These are phyloP conservation scores for Hericium coralloides DNA, from an alignment of 768 basidiomycete species.

Conservation along the genomic window DNA sequence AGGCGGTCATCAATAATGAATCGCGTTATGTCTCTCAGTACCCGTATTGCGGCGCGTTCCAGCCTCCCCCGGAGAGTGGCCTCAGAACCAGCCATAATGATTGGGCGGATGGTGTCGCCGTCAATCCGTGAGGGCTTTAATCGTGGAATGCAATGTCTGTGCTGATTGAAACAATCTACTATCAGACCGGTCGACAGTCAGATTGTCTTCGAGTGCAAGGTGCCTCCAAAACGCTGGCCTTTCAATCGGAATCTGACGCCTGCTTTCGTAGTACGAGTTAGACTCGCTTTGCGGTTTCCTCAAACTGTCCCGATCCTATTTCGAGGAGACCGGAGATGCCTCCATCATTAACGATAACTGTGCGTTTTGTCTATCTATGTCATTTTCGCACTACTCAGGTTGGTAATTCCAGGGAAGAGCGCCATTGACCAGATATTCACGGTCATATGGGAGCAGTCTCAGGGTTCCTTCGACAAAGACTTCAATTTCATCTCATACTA, in stretches of 20 bases:
- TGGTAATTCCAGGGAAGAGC: conserved; percentile 42
- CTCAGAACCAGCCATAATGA: conserved; percentile 54
- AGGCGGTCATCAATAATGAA: conserved; percentile 79
- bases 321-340: conserved; percentile 57
- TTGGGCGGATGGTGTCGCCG: conserved; percentile 60
- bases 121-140: conserved; percentile 62
- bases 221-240: conserved; percentile 14
- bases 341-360: conserved; percentile 70
- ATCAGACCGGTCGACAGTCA: conserved; percentile 55
- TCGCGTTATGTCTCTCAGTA: conserved; percentile 62
- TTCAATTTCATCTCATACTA: conserved; percentile 73
- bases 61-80: conserved; percentile 71
- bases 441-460: conserved; percentile 71
- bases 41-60: conserved; percentile 78
- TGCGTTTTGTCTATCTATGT: conserved; percentile 20
- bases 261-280: conserved; percentile 51
- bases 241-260: neutral
- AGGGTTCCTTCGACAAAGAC: conserved; percentile 56
- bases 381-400: neutral
- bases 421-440: conserved; percentile 68
- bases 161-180: neutral
- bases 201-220: conserved; percentile 81
- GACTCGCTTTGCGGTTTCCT: conserved; percentile 75
- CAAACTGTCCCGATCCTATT: conserved; percentile 69
- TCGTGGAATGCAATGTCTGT: too few relatives aligned